phyloP scores from a whole-genome alignment of 1,139 yeast species.

The Maudiozyma humilis region DNA sequence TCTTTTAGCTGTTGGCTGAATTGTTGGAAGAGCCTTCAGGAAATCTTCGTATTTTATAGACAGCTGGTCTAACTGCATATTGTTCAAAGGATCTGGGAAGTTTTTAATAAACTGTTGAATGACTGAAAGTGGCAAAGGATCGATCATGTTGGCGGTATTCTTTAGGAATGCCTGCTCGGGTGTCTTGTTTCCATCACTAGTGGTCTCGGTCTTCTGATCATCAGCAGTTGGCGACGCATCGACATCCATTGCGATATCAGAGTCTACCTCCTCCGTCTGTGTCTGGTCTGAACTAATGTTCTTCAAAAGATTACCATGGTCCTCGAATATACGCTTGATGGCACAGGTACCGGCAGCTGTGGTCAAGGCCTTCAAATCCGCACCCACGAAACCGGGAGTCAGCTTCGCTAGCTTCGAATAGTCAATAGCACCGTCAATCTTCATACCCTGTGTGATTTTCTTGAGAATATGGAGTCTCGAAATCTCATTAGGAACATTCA shows the following conservation, averaged over 20 bases:
- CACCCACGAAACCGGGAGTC: conserved; percentile 98
- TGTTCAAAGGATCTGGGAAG: conserved; percentile 74
- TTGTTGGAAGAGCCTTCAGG: conserved; percentile 74
- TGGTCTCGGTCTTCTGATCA: conserved; percentile 12
- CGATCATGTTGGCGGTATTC: conserved; percentile 30
- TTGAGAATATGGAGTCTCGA: conserved; percentile 70
- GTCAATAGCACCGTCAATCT: conserved; percentile 64
- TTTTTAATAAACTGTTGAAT: conserved; percentile 62
- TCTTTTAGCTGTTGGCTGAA: conserved; percentile 95
- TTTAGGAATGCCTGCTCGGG: conserved; percentile 13
- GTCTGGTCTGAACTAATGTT: background rate
- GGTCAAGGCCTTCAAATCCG: conserved; percentile 87
- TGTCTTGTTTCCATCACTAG: conserved; percentile 2
- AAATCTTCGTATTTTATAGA: conserved; percentile 76
- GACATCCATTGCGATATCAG: conserved; percentile 36
- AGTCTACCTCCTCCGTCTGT: background rate
- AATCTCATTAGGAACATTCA: conserved; percentile 84
- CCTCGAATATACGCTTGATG: conserved; percentile 71
- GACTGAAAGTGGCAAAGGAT: conserved; percentile 42
- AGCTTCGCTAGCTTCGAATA: conserved; percentile 69
- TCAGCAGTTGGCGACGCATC: conserved; percentile 25
- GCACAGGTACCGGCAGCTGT: conserved; percentile 96
- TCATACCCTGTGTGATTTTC: conserved; percentile 61
- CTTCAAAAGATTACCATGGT: conserved; percentile 27
- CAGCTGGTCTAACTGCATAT: conserved; percentile 65